A percentile compares a stretch with the other conserved stretches of the same genome.
These are phyloP conservation scores for Magnolia kwangsiensis DNA, from an alignment of 164 flowering plant genomes.

Conservation along the genomic window DNA sequence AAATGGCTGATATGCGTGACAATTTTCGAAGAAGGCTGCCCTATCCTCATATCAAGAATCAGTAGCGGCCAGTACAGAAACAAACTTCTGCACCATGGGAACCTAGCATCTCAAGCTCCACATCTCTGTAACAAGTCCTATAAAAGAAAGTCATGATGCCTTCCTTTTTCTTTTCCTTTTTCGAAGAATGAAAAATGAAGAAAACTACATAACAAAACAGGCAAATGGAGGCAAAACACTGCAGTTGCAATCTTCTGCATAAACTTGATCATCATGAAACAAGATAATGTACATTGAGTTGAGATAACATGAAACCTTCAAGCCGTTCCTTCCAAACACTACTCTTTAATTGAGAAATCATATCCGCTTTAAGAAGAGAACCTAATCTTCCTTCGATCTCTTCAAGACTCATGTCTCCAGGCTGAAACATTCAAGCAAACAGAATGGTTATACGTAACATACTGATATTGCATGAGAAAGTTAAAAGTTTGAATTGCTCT, in stretches of 20 bases:
- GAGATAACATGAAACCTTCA: conserved; percentile 55
- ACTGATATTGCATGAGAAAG: not conserved
- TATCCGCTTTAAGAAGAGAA: conserved; percentile 62
- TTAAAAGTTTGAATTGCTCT: not conserved
- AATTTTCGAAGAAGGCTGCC: too few relatives aligned
- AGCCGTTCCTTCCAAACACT: conserved; percentile 96
- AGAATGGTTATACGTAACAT: not conserved
- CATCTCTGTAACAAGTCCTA: not conserved
- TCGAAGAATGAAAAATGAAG: not conserved
- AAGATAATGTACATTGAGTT: conserved; percentile 1
- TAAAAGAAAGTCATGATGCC: not conserved
- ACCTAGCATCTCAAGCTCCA: not conserved
- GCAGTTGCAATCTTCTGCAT: not conserved
- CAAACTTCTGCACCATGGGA: too few relatives aligned
- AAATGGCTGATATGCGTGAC: too few relatives aligned
- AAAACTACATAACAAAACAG: not conserved
- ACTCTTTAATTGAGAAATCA: conserved; percentile 80
- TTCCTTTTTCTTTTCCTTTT: too few relatives aligned
- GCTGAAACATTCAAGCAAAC: conserved; percentile 44
- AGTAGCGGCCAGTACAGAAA: too few relatives aligned
- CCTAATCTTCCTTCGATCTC: conserved; percentile 91
- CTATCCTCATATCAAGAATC: too few relatives aligned
- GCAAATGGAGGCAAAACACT: too few relatives aligned
- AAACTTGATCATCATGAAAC: not conserved
- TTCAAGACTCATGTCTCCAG: conserved; percentile 92